Evolutionary conservation across 192 early-diverging fungal genomes (phyloP).

Genomic region (Thamnidium elegans): DNA sequence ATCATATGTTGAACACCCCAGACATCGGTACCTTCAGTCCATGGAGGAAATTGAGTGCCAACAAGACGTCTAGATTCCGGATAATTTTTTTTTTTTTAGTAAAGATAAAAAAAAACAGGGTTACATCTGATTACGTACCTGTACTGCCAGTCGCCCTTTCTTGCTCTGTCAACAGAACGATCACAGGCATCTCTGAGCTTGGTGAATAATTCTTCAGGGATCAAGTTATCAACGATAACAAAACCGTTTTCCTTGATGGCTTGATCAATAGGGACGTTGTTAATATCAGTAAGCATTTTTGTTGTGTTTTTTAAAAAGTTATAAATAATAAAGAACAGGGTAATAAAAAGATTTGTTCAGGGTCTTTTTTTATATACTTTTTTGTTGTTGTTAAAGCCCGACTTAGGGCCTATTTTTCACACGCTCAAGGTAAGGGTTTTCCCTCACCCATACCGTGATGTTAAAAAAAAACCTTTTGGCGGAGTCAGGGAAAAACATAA

Average conservation of each 20-base stretch:
- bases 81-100: background rate
- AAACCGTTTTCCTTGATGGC: constrained; percentile 40
- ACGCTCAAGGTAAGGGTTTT: too few species aligned
- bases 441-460: too few species aligned
- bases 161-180: constrained; percentile 34
- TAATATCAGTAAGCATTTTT: constrained; percentile 11
- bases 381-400: too few species aligned
- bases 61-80: constrained; percentile 33
- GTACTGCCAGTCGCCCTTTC: constrained; percentile 42
- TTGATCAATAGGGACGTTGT: constrained; percentile 18
- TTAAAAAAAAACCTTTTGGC: too few species aligned
- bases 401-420: too few species aligned
- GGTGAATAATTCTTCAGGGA: constrained; percentile 33
- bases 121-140: constrained; percentile 18
- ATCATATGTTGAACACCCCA: constrained; percentile 51
- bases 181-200: constrained; percentile 41
- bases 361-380: too few species aligned
- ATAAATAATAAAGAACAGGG: too few species aligned
- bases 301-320: too few species aligned
- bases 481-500: too few species aligned
- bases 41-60: constrained; percentile 50
- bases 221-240: constrained; percentile 44
- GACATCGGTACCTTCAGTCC: constrained; percentile 40
- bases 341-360: too few species aligned
- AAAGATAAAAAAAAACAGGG: background rate